Conservation (phyloP, 1,139 yeast genomes). For the Lodderomyces theae region DNA sequence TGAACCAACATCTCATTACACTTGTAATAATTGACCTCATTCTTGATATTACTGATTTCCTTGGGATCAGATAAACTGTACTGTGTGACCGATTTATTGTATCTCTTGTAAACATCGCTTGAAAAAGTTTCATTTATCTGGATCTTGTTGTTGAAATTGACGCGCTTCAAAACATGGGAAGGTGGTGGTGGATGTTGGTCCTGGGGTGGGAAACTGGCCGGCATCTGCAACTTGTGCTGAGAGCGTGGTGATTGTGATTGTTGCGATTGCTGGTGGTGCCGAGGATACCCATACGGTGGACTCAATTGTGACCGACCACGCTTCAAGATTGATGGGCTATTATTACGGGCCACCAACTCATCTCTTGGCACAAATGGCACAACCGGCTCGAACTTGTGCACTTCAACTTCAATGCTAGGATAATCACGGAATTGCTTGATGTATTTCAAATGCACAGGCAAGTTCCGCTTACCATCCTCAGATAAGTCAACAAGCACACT, state of each 20-base stretch:
- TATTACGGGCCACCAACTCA: no score
- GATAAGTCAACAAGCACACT: slow-evolving; percentile 27
- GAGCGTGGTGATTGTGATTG: background rate
- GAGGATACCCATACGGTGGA: background rate
- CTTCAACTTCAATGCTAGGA: slow-evolving; percentile 30
- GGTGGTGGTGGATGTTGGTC: background rate
- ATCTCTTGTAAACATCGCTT: slow-evolving; percentile 48
- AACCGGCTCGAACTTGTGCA: slow-evolving; percentile 32
- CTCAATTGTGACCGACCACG: background rate
- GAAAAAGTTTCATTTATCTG: slow-evolving; percentile 48
- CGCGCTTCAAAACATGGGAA: background rate
- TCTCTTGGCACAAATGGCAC: no score
- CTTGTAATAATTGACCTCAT: slow-evolving; percentile 50
- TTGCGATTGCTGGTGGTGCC: background rate
- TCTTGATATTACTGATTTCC: slow-evolving; percentile 46
- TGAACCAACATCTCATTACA: slow-evolving; percentile 57
- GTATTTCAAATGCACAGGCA: slow-evolving; percentile 40
- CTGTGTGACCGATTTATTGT: slow-evolving; percentile 52
- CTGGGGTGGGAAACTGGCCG: background rate
- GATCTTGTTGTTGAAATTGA: slow-evolving; percentile 41
- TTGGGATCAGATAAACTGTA: slow-evolving; percentile 45
- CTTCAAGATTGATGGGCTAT: slow-evolving; percentile 8
- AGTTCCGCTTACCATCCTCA: slow-evolving; percentile 28
- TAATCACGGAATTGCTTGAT: slow-evolving; percentile 41
- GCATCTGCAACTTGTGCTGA: background rate